A percentile compares a stretch with the other conserved stretches of the same genome.
Evolutionary conservation across 2,329 filamentous ascomycete species (phyloP).

Genomic region (Pseudophaeomoniella oleicola): DNA sequence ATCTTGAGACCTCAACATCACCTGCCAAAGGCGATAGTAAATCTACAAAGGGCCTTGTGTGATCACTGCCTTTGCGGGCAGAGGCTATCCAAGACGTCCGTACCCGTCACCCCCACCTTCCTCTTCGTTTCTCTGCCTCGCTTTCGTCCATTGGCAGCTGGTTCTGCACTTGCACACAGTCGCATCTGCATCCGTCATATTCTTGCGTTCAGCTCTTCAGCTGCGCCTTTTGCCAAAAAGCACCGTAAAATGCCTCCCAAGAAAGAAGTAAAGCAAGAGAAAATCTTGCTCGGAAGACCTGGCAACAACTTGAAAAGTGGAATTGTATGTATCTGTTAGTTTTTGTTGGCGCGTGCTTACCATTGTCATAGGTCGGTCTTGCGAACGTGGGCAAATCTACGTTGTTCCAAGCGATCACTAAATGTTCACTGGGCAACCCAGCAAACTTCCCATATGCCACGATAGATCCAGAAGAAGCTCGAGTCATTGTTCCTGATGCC

Average conservation of each 20-base stretch:
- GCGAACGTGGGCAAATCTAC: slow-evolving; percentile 99
- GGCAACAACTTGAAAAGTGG: slow-evolving; percentile 98
- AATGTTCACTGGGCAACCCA: slow-evolving; percentile 91
- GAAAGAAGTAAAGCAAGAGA: slow-evolving; percentile 82
- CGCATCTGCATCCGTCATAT: slow-evolving; percentile 7
- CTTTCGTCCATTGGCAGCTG: slow-evolving; percentile 47
- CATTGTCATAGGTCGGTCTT: slow-evolving; percentile 63
- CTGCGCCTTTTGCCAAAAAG: slow-evolving; percentile 43
- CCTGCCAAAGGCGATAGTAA: too few relatives aligned
- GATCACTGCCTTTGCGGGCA: neutral
- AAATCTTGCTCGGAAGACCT: slow-evolving; percentile 86
- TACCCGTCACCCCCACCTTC: slow-evolving; percentile 14
- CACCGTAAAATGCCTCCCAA: slow-evolving; percentile 83
- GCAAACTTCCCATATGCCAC: slow-evolving; percentile 99
- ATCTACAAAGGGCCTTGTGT: too few relatives aligned
- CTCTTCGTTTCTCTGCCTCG: slow-evolving; percentile 41
- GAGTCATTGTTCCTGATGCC: slow-evolving; percentile 90
- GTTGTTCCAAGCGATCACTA: slow-evolving; percentile 98
- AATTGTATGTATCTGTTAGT: slow-evolving; percentile 56
- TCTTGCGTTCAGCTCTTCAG: slow-evolving; percentile 3
- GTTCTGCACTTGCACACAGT: slow-evolving; percentile 44
- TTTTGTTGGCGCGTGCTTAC: slow-evolving; percentile 4
- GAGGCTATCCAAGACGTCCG: slow-evolving; percentile 15
- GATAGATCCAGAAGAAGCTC: slow-evolving; percentile 95
- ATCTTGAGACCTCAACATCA: too few relatives aligned